Base-by-base conservation (phyloP, 805 yeast genomes). In the Sugiyamaella mastotermitis region DNA sequence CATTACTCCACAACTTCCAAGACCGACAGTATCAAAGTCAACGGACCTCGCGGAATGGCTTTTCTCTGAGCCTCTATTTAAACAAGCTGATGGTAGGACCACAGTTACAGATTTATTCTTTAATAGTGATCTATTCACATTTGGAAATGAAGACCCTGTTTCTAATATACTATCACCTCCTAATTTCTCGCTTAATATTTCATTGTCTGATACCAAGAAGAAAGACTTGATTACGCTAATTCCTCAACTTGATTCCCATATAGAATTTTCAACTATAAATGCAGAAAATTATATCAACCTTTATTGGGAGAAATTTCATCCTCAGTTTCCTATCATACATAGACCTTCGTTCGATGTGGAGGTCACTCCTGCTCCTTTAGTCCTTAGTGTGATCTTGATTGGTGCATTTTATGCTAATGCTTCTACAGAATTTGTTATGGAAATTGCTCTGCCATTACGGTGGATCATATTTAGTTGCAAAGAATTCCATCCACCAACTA, bases 401-500 rank as follows among this genome's bases (percentile, higher is more conserved):
- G 85, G 85, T 1, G 69, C 80, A 17, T 62, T 63, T 40, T 69
- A 40, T 63, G 40, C 48, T 45, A 41, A 42, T 25, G 34, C 37
- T 31, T 37, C 42, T 9, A 42, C 37, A 11, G 60, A 58, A 35
- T 60, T 76, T 34, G 68, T 74, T 5, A 56, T 64, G 45, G 46
- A 52, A 35, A 65, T 78, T 11, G 74, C 78, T 0, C 64, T 55
- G 25, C 81, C 94, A 0, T 58, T 84, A 20, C 61, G 95, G 37
- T 81, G 80, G 72, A 62, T 72, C 19, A 68, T 86, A 3, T 86
- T 85, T 52, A 72, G 81, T 26, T 74, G 80, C 34, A 76, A 76
- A 5, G 80, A 76, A 37, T 84, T 83, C 54, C 76, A 74, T 42
- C 80, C 92, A 1, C 94, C 95, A 0, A 80, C 86, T 0, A 69